Evolutionary conservation across 495 filamentous ascomycete species (phyloP), one percentile per base, ranked within the genome.

Genomic region (Hapsidospora chrysogenum): DNA sequence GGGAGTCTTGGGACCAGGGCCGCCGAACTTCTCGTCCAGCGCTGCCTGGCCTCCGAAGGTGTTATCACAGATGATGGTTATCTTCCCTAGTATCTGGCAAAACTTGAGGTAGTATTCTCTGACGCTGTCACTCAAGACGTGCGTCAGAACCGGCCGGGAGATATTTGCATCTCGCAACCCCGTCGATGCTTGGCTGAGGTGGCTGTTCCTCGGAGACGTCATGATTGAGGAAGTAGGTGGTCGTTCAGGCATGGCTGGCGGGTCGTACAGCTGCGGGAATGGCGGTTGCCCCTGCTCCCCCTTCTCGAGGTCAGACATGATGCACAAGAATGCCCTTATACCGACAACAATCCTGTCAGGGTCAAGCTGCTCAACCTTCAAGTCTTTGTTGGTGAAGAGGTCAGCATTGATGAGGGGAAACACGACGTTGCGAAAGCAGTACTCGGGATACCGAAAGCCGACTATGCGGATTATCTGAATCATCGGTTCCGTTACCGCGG

Each of bases 341-440:
- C 86, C 89, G 47, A 99, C 80, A 8, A 95, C 84, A 63, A 95
- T 93, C 48, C 79, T 80, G 49, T 99, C 89, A 0, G 89, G 89
- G 34, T 95, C 89, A 45, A 99, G 74, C 46, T 89, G 82, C 48
- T 95, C 87, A 32, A 92, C 79, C 48, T 74, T 84, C 38, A 89
- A 59, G 19, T 93, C 85, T 49, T 71, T 77, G 20, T 72, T 66
- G 2, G 71, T 70, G 48, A 97, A 85, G 20, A 82, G 59, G 26
- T 99, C 89, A 5, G 84, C 81, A 50, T 92, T 95, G 45, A 99
- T 78, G 33, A 99, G 56, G 7, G 87, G 89, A 50, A 94, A 99
- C 14, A 99, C 81, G 36, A 96, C 82, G 35, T 61, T 82, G 41
- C 76, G 71, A 54, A 96, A 94, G 52, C 85, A 93, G 31, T 87